Base-by-base conservation (phyloP, 2,329 filamentous ascomycete genomes). In the Verticillium alfalfae region DNA sequence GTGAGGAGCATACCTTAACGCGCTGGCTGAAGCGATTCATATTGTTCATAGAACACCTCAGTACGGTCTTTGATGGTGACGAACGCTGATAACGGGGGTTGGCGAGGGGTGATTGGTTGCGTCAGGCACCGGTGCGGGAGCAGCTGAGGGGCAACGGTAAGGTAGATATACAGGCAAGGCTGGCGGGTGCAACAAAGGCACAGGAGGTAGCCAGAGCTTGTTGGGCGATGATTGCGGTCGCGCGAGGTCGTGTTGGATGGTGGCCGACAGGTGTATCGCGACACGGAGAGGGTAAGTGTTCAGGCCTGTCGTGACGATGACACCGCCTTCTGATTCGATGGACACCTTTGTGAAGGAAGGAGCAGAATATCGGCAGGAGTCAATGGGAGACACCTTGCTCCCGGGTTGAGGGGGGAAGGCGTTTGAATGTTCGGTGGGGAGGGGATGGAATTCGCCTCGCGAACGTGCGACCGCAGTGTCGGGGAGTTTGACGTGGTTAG, bases 1-100 rank as follows among this genome's bases (percentile, higher is more conserved):
- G 36, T 41, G 55, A 59, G 39, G 57, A 16, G 57, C 56, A 22
- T 59, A 59, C 58, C 58, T 58, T 52, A 12, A 62, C 54, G 59
- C 91, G 92, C 84, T 96, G 92, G 80, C 93, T 91, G 79, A 98
- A 96, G 77, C 92, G 91, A 83, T 97, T 97, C 94, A 98, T 97
- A 79, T 84, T 90, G 78, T 77, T 78, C 67, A 70, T 70, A 63
- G 65, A 61, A 58, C 56, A 59, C 57, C 41, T 22, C 13, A 34
- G 10, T 9, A 10, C 34, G 58, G 59, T 67, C 39, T 56, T 57
- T 64, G 57, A 58, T 60, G 57, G 62, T 63, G 59, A 59, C 62
- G 65, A 45, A 59, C 39, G 55, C 58, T 59, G 39, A 22, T 45
- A 45, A 54, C 56, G 26, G 54, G 10, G 37, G n/a, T 26, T 15